A percentile compares a stretch with the other conserved stretches of the same genome.
Evolutionary conservation across 73 alveolate genomes (phyloP).

Genomic region (Paramecium sexaurelia): DNA sequence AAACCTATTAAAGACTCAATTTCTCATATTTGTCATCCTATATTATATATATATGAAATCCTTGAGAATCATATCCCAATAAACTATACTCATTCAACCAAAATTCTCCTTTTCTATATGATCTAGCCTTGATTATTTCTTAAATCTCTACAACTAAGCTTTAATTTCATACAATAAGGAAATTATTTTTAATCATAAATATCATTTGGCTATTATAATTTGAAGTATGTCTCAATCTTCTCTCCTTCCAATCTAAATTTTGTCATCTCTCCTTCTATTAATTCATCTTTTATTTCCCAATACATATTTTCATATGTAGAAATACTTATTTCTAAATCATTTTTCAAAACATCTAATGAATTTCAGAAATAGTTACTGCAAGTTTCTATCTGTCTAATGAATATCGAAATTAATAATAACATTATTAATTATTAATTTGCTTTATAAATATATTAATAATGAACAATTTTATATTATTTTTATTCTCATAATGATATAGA

Average conservation of each 20-base stretch:
- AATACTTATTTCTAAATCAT: background rate
- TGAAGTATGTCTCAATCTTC: background rate
- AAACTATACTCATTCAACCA: constrained; percentile 3
- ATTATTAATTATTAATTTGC: background rate
- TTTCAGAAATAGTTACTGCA: background rate
- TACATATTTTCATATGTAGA: background rate
- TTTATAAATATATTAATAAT: background rate
- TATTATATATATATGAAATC: background rate
- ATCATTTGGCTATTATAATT: constrained; percentile 25
- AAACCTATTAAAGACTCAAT: background rate
- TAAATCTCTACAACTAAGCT: background rate
- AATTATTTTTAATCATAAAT: background rate
- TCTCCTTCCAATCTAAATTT: background rate
- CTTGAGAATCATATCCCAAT: background rate
- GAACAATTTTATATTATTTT: background rate
- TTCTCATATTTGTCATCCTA: background rate
- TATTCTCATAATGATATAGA: no score
- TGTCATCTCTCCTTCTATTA: background rate
- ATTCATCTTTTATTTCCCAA: constrained; percentile 27
- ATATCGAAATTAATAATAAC: background rate
- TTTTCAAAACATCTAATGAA: background rate
- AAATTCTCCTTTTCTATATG: background rate
- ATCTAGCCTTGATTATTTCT: background rate
- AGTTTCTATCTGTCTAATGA: background rate
- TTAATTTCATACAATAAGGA: constrained; percentile 9